phyloP scores from a whole-genome alignment of 257 asterid genomes.

The Henckelia pumila region DNA sequence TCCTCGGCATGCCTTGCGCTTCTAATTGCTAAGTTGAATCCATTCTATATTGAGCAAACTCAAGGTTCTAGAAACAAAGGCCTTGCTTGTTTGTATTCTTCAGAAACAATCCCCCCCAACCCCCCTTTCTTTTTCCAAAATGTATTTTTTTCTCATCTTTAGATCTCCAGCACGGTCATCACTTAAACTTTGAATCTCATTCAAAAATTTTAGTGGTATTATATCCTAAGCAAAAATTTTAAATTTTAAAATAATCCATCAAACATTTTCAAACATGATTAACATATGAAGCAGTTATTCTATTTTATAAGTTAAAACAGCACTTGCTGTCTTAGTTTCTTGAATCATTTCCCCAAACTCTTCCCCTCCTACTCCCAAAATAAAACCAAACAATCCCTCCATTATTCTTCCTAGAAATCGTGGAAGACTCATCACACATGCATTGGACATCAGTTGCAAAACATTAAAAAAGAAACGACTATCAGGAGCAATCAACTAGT shows the following conservation, averaged over 20 bases:
- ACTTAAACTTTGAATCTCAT: background rate
- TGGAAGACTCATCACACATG: conserved; percentile 1
- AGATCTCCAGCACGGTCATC: background rate
- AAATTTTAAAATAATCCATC: background rate
- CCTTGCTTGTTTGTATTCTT: background rate
- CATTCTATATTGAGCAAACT: background rate
- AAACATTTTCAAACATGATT: background rate
- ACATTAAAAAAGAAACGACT: background rate
- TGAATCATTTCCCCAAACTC: background rate
- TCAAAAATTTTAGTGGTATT: too few species aligned
- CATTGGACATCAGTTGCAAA: conserved; percentile 1
- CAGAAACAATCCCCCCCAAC: background rate
- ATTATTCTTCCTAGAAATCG: conserved; percentile 11
- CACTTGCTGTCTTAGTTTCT: background rate
- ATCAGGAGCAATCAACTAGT: background rate
- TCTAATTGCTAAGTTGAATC: background rate
- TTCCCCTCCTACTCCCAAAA: background rate
- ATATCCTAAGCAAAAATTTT: background rate
- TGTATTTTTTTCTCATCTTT: background rate
- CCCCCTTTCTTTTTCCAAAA: background rate
- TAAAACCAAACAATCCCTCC: background rate
- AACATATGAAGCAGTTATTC: background rate
- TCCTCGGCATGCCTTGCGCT: background rate
- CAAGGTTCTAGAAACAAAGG: background rate
- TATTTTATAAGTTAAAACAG: too few species aligned